A percentile compares a stretch with the other conserved stretches of the same genome.
Evolutionary conservation across 768 basidiomycete genomes (phyloP).

Genomic region (Pilatotrama ljubarskyi): DNA sequence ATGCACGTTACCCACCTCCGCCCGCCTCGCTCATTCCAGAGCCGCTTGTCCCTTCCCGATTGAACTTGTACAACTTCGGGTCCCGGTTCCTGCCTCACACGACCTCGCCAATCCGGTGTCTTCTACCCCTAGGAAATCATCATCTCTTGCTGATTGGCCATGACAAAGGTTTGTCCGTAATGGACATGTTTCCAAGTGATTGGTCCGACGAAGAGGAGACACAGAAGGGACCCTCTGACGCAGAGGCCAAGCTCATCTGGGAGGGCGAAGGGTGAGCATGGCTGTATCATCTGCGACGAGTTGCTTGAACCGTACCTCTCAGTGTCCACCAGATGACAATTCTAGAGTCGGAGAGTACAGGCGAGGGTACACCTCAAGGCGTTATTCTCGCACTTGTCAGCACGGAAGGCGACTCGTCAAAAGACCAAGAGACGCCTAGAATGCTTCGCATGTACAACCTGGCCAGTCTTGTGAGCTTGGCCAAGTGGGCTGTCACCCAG

Average conservation of each 20-base stretch:
- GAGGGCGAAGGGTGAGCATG: slow-evolving; percentile 67
- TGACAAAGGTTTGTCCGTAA: slow-evolving; percentile 75
- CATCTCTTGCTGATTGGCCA: slow-evolving; percentile 75
- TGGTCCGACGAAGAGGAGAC: slow-evolving; percentile 46
- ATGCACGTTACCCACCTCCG: slow-evolving; percentile 21
- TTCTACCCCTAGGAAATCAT: slow-evolving; percentile 68
- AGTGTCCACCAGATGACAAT: slow-evolving; percentile 80
- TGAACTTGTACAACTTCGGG: slow-evolving; percentile 76
- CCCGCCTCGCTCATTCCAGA: slow-evolving; percentile 34
- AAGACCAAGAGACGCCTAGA: slow-evolving; percentile 56
- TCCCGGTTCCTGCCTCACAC: slow-evolving; percentile 85
- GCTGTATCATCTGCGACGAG: not conserved
- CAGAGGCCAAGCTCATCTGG: slow-evolving; percentile 69
- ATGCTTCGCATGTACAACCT: slow-evolving; percentile 83
- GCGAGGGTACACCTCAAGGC: slow-evolving; percentile 62
- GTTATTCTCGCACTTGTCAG: slow-evolving; percentile 79
- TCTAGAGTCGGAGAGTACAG: slow-evolving; percentile 61
- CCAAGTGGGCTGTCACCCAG: slow-evolving; percentile 69
- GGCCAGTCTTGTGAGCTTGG: slow-evolving; percentile 69
- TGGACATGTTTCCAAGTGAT: slow-evolving; percentile 81
- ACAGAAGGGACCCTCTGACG: slow-evolving; percentile 68
- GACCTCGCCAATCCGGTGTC: slow-evolving; percentile 69
- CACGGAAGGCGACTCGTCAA: slow-evolving; percentile 51
- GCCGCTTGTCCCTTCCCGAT: slow-evolving; percentile 57
- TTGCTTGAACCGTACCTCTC: slow-evolving; percentile 4